Conservation (phyloP, 169 alveolate species). For the Cryptosporidium tyzzeri region DNA sequence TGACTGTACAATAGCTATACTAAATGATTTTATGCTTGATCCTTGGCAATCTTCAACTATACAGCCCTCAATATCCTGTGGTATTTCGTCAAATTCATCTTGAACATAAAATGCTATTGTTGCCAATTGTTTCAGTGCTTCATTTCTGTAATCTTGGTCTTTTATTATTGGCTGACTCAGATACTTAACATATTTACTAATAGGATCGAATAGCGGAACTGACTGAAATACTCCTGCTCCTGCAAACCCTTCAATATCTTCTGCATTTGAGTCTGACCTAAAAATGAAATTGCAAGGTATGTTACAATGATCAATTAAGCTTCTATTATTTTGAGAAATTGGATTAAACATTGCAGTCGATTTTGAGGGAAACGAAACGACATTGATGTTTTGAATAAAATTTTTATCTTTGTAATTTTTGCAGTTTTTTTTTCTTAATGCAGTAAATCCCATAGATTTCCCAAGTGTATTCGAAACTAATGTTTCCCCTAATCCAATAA, state of each 20-base stretch:
- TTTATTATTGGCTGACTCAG: conserved; percentile 24
- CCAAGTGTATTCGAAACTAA: conserved; percentile 89
- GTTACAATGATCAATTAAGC: not conserved
- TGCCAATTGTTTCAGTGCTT: conserved; percentile 19
- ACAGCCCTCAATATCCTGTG: conserved; percentile 75
- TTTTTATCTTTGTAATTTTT: conserved; percentile 26
- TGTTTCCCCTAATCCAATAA: conserved; percentile 84
- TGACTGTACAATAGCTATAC: conserved; percentile 71
- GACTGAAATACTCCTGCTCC: conserved; percentile 95
- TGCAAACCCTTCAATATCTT: conserved; percentile 93
- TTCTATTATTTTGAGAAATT: not conserved
- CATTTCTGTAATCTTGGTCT: conserved; percentile 1
- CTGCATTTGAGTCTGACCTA: conserved; percentile 91
- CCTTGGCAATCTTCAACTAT: conserved; percentile 5
- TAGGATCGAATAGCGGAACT: conserved; percentile 78
- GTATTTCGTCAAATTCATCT: conserved; percentile 41
- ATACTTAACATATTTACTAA: conserved; percentile 21
- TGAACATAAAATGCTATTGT: conserved; percentile 61
- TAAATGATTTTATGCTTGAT: not conserved
- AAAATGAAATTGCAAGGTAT: conserved; percentile 77
- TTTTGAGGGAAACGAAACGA: conserved; percentile 83
- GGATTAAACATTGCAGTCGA: conserved; percentile 76
- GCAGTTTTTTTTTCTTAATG: conserved; percentile 77
- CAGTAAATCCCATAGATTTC: conserved; percentile 87
- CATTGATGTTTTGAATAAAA: conserved; percentile 57